phyloP scores from a whole-genome alignment of 139 green algal species.

The Chlorella sp. region DNA sequence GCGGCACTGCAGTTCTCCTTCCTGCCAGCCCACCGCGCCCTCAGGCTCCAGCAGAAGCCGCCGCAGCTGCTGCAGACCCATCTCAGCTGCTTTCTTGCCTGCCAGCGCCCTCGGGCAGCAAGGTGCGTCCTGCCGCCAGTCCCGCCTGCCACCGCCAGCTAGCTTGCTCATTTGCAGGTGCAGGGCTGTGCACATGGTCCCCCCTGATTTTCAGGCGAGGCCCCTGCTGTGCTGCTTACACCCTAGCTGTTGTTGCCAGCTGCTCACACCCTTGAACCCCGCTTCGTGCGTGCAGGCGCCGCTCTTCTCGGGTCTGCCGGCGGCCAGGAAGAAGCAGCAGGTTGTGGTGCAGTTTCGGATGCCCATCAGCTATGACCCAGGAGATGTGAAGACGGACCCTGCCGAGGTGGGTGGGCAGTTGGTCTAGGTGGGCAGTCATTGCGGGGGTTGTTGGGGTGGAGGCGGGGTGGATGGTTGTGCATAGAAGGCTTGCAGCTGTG shows the following conservation, averaged over 20 bases:
- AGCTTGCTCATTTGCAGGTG: too few species aligned
- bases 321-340: conserved; percentile 8
- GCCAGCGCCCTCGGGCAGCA: conserved; percentile 3
- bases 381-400: background rate
- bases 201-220: background rate
- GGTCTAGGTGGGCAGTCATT: too few species aligned
- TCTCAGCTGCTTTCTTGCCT: conserved; percentile 11
- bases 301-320: conserved; percentile 35
- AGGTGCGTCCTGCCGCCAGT: background rate
- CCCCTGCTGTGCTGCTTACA: background rate
- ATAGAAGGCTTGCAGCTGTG: too few species aligned
- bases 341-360: conserved; percentile 25
- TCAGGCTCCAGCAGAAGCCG: too few species aligned
- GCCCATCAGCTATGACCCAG: conserved; percentile 28
- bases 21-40: background rate
- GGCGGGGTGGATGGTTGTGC: too few species aligned
- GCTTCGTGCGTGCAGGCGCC: conserved; percentile 7
- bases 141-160: background rate
- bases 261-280: background rate
- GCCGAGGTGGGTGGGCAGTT: conserved; percentile 12
- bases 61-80: background rate
- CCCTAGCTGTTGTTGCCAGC: background rate
- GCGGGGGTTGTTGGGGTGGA: too few species aligned
- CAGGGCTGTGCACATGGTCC: background rate
- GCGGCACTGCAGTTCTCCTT: background rate